Evolutionary conservation across 2,329 filamentous ascomycete species (phyloP).

Genomic region (Ascochyta clinopodiicola): DNA sequence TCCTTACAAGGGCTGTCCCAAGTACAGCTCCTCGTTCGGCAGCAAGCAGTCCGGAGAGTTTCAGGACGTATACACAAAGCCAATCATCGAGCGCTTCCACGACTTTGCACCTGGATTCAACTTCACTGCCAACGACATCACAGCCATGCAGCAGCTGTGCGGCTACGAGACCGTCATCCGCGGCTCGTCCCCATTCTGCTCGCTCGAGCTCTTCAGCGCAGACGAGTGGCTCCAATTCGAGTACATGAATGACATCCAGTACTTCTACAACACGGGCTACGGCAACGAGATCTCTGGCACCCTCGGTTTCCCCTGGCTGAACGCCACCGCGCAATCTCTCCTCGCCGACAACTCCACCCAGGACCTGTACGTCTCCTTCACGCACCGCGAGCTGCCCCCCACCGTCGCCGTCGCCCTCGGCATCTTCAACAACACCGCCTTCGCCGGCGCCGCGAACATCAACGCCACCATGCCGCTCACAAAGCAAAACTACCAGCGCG

Average conservation of each 20-base stretch:
- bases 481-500: constrained; percentile 67
- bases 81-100: constrained; percentile 65
- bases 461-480: constrained; percentile 71
- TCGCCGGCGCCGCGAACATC: constrained; percentile 58
- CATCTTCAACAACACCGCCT: constrained; percentile 71
- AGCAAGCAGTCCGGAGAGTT: constrained; percentile 61
- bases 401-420: constrained; percentile 71
- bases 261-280: constrained; percentile 71
- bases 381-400: constrained; percentile 71
- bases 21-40: constrained; percentile 65
- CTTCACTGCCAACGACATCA: constrained; percentile 66
- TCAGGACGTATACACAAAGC: constrained; percentile 63
- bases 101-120: constrained; percentile 64
- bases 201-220: constrained; percentile 63
- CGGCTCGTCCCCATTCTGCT: constrained; percentile 67
- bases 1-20: constrained; percentile 69
- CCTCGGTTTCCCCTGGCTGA: constrained; percentile 71
- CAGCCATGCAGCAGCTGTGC: constrained; percentile 70
- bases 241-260: constrained; percentile 69
- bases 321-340: constrained; percentile 62
- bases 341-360: constrained; percentile 57
- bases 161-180: constrained; percentile 71
- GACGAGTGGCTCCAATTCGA: constrained; percentile 72
- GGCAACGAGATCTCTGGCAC: constrained; percentile 63
- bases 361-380: constrained; percentile 72